A percentile compares a stretch with the other conserved stretches of the same genome.
Evolutionary conservation across 805 yeast species (phyloP).

Genomic region (Priceomyces carsonii): DNA sequence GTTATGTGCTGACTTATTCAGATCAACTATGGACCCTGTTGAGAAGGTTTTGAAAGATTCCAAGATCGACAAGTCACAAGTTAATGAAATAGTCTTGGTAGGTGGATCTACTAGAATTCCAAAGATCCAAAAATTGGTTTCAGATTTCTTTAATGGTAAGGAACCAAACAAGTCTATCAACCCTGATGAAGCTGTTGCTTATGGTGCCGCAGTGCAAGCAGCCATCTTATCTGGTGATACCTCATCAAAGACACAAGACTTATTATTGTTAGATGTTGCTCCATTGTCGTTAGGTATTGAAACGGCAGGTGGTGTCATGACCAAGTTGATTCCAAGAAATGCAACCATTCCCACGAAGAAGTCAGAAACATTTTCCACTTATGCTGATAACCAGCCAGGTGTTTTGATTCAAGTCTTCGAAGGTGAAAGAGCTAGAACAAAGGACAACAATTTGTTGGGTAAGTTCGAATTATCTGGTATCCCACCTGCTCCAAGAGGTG

Average conservation of each 20-base stretch:
- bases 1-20: constrained; percentile 89
- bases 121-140: constrained; percentile 90
- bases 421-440: constrained; percentile 97
- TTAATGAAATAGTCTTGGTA: constrained; percentile 89
- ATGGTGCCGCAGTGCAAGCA: constrained; percentile 99
- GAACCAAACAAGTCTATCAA: constrained; percentile 95
- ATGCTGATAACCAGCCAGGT: constrained; percentile 98
- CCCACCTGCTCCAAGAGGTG: constrained; percentile 99
- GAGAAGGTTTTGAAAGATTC: constrained; percentile 93
- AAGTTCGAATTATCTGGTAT: constrained; percentile 95
- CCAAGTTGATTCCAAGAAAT: constrained; percentile 97
- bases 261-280: constrained; percentile 93
- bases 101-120: constrained; percentile 99
- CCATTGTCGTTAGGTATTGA: constrained; percentile 97
- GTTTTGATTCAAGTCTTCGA: constrained; percentile 95
- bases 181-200: constrained; percentile 99
- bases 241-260: constrained; percentile 93
- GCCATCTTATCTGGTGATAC: constrained; percentile 96
- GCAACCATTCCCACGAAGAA: constrained; percentile 97
- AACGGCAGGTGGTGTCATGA: constrained; percentile 99
- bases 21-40: constrained; percentile 92
- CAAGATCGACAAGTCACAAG: constrained; percentile 84
- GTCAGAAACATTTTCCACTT: constrained; percentile 94
- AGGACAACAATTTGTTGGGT: constrained; percentile 95
- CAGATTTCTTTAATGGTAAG: constrained; percentile 96